Conservation (phyloP, 2,329 filamentous ascomycete genomes). For the Ceratocystis papillata region DNA sequence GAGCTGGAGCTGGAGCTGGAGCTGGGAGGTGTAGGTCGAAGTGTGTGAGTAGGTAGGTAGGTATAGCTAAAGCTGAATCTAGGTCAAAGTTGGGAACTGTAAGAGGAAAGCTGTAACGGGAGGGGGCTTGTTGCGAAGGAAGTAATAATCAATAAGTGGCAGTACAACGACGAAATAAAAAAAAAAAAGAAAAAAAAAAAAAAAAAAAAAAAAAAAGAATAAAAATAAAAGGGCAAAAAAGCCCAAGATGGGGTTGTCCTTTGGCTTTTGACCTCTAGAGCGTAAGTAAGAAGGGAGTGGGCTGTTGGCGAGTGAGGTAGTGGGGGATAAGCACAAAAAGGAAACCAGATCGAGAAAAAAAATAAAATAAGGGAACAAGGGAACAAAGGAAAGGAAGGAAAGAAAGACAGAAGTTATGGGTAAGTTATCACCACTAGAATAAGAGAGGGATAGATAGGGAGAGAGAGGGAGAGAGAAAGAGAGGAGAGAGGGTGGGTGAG, state of each 20-base stretch:
- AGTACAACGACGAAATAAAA: background rate
- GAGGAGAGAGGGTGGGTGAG: background rate
- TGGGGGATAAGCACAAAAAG: background rate
- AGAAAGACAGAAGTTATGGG: constrained; percentile 11
- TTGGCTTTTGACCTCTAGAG: too few relatives aligned
- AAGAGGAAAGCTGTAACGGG: constrained; percentile 6
- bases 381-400: constrained; percentile 14
- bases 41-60: too few relatives aligned
- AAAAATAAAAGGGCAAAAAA: background rate
- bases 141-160: constrained; percentile 6
- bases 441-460: constrained; percentile 15
- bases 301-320: background rate
- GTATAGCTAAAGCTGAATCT: background rate
- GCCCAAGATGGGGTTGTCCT: too few relatives aligned
- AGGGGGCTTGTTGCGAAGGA: background rate
- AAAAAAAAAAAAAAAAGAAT: background rate
- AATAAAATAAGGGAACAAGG: constrained; percentile 12
- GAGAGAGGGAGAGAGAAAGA: constrained; percentile 12
- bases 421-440: background rate
- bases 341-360: constrained; percentile 12
- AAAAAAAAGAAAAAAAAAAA: background rate
- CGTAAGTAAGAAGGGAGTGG: too few relatives aligned
- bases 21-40: background rate
- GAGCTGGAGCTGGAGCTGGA: background rate
- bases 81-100: constrained; percentile 1